Evolutionary conservation across 192 early-diverging fungal species (phyloP).

Genomic region (Rhizophagus sp.): DNA sequence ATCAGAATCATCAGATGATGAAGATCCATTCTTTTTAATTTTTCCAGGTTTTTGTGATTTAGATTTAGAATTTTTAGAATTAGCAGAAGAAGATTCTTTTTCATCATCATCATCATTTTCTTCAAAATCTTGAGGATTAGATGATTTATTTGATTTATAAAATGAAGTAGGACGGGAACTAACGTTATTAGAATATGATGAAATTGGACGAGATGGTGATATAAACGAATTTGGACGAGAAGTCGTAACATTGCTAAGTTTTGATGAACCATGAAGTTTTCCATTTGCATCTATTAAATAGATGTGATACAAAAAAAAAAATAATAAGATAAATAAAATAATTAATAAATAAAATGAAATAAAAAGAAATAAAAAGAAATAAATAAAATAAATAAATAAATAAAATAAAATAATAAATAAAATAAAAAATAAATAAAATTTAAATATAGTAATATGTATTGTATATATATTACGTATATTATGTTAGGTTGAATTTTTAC

Average conservation of each 20-base stretch:
- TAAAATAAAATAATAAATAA: no score
- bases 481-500: no score
- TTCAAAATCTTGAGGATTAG: not conserved
- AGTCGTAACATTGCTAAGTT: no score
- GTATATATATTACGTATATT: no score
- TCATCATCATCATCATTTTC: not conserved
- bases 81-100: not conserved
- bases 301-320: not conserved
- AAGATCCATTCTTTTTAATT: not conserved
- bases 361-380: no score
- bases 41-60: not conserved
- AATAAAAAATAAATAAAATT: no score
- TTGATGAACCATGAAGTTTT: not conserved
- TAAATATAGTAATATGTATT: no score
- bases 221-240: not conserved
- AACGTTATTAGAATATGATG: not conserved
- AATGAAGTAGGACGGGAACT: conserved; percentile 3
- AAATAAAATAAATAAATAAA: no score
- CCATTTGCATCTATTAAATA: not conserved
- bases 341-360: no score
- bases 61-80: not conserved
- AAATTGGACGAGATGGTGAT: not conserved
- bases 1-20: not conserved
- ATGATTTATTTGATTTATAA: not conserved
- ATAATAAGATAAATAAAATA: no score